These are phyloP conservation scores for Aspergillus aculeatus DNA, from an alignment of 2,329 filamentous ascomycete species.

Conservation along the genomic window DNA sequence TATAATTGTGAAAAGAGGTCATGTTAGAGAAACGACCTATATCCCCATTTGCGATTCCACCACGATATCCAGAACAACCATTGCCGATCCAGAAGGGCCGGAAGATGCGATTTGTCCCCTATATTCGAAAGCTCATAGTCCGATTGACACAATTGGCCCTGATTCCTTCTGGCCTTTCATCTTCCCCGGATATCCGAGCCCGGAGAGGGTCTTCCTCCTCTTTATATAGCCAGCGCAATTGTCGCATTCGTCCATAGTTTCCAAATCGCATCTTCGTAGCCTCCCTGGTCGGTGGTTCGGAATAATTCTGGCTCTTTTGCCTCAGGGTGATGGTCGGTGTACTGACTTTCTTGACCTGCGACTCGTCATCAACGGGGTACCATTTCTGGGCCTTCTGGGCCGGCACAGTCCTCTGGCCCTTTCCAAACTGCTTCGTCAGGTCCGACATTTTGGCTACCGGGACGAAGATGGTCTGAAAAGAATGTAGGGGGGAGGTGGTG, in stretches of 20 bases:
- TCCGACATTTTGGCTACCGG: slow-evolving; percentile 56
- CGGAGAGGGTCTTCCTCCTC: slow-evolving; percentile 13
- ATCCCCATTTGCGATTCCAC: neutral
- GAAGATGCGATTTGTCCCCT: slow-evolving; percentile 24
- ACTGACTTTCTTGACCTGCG: slow-evolving; percentile 92
- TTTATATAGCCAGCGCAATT: slow-evolving; percentile 24
- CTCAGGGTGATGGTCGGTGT: slow-evolving; percentile 20
- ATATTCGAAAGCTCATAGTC: slow-evolving; percentile 17
- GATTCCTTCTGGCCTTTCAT: slow-evolving; percentile 5
- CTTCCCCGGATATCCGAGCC: slow-evolving; percentile 1
- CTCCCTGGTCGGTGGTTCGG: slow-evolving; percentile 9
- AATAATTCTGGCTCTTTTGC: slow-evolving; percentile 13
- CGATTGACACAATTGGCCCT: slow-evolving; percentile 22
- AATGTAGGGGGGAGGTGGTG: slow-evolving; percentile 34
- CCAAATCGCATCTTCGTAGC: slow-evolving; percentile 26
- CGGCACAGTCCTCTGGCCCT: slow-evolving; percentile 88
- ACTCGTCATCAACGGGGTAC: slow-evolving; percentile 94
- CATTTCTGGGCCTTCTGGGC: slow-evolving; percentile 96
- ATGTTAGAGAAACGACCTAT: slow-evolving; percentile 25
- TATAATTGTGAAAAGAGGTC: slow-evolving; percentile 45
- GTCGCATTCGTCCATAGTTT: slow-evolving; percentile 32
- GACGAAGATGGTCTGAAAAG: slow-evolving; percentile 42
- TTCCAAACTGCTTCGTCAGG: slow-evolving; percentile 93
- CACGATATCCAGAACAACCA: neutral
- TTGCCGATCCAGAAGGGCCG: slow-evolving; percentile 2